phyloP scores from a whole-genome alignment of 1,139 yeast genomes.

The Chernovozyma sophiae-reginae region DNA sequence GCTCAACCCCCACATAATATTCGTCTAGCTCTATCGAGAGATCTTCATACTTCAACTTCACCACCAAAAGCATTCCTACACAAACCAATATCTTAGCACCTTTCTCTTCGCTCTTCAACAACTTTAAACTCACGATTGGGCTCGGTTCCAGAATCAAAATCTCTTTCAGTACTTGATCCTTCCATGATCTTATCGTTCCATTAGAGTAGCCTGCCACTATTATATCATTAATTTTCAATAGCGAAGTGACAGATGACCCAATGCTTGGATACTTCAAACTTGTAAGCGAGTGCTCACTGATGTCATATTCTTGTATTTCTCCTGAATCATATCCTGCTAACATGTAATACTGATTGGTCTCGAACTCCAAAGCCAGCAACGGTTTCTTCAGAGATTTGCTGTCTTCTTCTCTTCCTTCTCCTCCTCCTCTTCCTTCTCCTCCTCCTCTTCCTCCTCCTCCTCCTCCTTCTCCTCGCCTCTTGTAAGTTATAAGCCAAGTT shows the following conservation, averaged over 20 bases:
- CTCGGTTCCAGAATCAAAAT: neutral
- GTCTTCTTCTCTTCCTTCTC: neutral
- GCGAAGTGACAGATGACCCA: conserved; percentile 12
- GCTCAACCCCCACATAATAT: conserved; percentile 3
- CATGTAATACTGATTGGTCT: conserved; percentile 28
- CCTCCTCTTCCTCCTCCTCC: neutral
- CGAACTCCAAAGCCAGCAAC: conserved; percentile 24
- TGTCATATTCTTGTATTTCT: conserved; percentile 22
- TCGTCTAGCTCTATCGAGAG: neutral
- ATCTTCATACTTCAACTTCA: neutral
- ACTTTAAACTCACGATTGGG: neutral
- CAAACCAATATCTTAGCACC: neutral
- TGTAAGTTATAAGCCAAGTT: conserved; percentile 16
- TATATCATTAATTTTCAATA: conserved; percentile 10
- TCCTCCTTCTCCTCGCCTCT: neutral
- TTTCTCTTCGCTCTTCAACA: neutral
- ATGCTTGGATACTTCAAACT: conserved; percentile 7
- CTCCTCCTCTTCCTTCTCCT: neutral
- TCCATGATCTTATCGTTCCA: conserved; percentile 7
- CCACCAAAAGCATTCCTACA: neutral
- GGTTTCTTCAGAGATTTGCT: no score
- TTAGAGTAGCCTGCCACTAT: conserved; percentile 21
- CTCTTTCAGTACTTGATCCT: neutral
- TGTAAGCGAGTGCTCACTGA: conserved; percentile 17
- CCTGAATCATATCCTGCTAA: conserved; percentile 48